Evolutionary conservation across 306 rosid genomes (phyloP).

Genomic region (Vigna unguiculata): DNA sequence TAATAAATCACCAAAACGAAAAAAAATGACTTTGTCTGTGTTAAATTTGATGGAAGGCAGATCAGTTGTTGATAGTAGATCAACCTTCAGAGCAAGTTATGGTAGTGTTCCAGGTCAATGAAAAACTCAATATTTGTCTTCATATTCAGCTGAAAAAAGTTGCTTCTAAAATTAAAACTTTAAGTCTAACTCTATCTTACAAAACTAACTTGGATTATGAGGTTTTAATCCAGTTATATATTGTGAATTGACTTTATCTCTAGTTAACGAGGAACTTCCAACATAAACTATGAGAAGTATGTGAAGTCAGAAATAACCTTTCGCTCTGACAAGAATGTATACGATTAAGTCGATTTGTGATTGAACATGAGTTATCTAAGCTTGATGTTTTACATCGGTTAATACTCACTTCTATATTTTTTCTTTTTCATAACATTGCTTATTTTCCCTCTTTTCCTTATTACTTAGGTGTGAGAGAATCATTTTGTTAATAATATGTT

Average conservation of each 20-base stretch:
- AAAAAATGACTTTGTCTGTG: background rate
- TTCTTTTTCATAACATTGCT: background rate
- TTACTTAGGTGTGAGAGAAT: background rate
- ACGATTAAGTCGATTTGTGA: too few species aligned
- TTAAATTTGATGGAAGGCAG: background rate
- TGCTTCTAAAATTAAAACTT: too few species aligned
- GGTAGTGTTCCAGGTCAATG: slow-evolving; percentile 4
- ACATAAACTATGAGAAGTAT: background rate
- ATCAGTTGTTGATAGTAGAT: background rate
- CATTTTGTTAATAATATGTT: background rate
- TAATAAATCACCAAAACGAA: background rate
- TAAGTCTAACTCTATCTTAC: too few species aligned
- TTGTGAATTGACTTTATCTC: too few species aligned
- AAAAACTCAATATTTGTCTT: slow-evolving; percentile 27
- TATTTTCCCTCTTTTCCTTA: background rate
- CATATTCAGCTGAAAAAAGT: background rate
- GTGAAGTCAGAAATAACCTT: background rate
- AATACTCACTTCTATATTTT: background rate
- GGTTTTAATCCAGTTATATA: too few species aligned
- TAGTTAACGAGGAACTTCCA: too few species aligned
- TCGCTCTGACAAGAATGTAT: too few species aligned
- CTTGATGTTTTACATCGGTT: background rate
- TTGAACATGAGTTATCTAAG: too few species aligned
- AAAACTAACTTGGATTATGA: too few species aligned
- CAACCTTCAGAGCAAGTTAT: background rate